Base-by-base conservation (phyloP, 140 eudicot genomes). In the Oenanthe javanica region DNA sequence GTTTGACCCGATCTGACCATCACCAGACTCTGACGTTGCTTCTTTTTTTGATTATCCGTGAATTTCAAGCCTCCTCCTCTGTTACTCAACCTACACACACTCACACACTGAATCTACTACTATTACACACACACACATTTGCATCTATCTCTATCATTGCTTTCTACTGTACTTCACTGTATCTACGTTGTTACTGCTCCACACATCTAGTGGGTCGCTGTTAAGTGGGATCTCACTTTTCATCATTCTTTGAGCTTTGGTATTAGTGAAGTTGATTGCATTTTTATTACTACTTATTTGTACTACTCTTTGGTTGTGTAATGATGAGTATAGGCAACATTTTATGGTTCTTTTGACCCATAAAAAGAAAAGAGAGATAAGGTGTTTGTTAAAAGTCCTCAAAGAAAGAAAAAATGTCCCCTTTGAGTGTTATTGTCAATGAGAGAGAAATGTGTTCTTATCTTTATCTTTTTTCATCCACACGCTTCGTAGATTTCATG, bases 391-490 rank as follows among this genome's bases (percentile, higher is more conserved):
- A 59, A 59, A 59, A 59, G 27, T 31, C 67, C 67, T 59, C 67
- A 59, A 59, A 3, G n/a, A 59, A 59, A 59, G 67, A 59, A 59
- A 59, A 59, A 59, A 59, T 59, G 67, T 59, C 67, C 67, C 67
- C 67, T 59, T 59, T 59, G 67, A 59, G 67, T 59, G 66, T 57
- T 59, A 21, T 59, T 59, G 67, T 59, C 67, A 59, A 59, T 59
- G 67, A 59, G 67, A 31, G 36, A 31, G 36, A 31, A 31, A 31
- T 31, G 36, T 31, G 36, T 31, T 31, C 67, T 59, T 59, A 59
- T 59, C 67, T n/a, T 59, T 59, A 31, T 59, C 67, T 59, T 59
- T 59, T 59, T 59, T 59, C 8, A 10, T 59, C 67, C 67, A 59
- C 67, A 59, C 67, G 67, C 67, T 59, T 59, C 67, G n/a, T 6